Evolutionary conservation across 2,329 filamentous ascomycete genomes (phyloP), one percentile per base, ranked within the genome.

Genomic region (Fusarium incarnatum): DNA sequence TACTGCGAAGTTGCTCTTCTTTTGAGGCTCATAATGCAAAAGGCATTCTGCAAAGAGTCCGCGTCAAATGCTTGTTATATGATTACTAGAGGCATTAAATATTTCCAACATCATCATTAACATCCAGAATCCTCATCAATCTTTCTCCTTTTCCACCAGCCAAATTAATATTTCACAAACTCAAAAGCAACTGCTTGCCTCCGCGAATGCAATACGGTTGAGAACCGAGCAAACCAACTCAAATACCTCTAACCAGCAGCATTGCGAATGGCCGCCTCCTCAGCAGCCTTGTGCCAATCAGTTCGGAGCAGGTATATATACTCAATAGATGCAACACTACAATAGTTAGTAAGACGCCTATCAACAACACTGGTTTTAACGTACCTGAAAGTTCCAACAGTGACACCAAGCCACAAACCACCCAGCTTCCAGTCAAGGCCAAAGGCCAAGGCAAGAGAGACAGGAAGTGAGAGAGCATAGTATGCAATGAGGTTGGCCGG

Each of bases 401-500:
- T 91, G 9, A 94, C 88, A 22, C 93, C 92, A 15, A 85, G 83
- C 95, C 95, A 98, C 20, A 98, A 83, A 1, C 95, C 95, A 59
- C 88, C 85, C 40, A 98, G 82, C 48, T 89, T 88, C 94, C 92
- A 97, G 22, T 85, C 85, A 6, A 94, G 81, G 0, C 89, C 91
- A 78, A 98, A 97, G 0, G 90, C 92, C 0, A 92, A 88, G 7
- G 87, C 88, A 71, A 98, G 91, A 41, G 91, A 93, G 34, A 97
- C 88, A 0, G 96, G 95, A 80, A 98, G 85, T 0, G 93, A 95
- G 27, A 98, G 86, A 20, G 88, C 83, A 79, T 98, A 99, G 82
- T 98, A 98, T 23, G 91, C 91, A 52, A 94, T 88, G 4, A 98
- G 81, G 75, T 96, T 97, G 10, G 94, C 90, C 73, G 95, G 97